These are phyloP conservation scores for Papilionanthe hybrid DNA, from an alignment of 116 monocot genomes.

Conservation along the genomic window DNA sequence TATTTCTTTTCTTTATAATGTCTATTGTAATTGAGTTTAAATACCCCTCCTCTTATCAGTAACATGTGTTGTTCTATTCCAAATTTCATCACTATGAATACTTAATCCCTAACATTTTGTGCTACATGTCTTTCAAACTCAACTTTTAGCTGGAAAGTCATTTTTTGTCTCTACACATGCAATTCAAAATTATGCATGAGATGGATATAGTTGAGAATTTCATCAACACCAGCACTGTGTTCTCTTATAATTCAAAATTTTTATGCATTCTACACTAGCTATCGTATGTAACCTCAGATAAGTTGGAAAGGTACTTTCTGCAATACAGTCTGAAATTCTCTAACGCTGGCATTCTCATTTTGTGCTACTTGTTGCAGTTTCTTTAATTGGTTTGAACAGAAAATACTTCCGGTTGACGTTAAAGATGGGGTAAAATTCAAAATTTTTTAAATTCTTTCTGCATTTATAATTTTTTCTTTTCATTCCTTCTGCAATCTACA, in stretches of 20 bases:
- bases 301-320: not conserved
- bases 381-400: not conserved
- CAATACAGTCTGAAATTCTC: not conserved
- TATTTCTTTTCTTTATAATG: no score
- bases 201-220: not conserved
- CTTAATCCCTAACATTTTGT: no score
- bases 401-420: not conserved
- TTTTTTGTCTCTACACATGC: not conserved
- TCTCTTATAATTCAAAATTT: not conserved
- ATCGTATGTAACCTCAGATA: no score
- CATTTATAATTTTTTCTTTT: not conserved
- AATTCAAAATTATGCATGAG: not conserved
- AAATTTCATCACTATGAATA: no score
- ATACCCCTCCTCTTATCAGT: no score
- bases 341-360: not conserved
- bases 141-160: not conserved
- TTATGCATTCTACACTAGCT: not conserved
- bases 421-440: not conserved
- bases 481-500: not conserved
- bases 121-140: not conserved
- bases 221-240: not conserved
- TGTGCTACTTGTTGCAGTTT: slow-evolving; percentile 3
- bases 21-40: no score
- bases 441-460: not conserved
- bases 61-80: no score